These are phyloP conservation scores for Pyrus bretschneideri DNA, from an alignment of 306 rosid species.

Conservation along the genomic window DNA sequence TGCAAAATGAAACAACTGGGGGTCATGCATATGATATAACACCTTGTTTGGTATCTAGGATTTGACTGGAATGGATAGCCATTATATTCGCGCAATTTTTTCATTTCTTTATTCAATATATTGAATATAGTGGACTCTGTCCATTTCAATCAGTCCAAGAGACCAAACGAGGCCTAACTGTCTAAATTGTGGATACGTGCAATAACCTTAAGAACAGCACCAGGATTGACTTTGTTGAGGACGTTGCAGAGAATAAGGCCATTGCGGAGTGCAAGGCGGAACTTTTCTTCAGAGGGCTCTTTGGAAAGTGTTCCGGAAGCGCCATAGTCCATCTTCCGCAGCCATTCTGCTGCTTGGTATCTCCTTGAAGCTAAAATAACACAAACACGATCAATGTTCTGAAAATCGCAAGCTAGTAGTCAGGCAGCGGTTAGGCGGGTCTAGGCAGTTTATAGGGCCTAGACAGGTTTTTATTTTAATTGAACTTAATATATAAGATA, in stretches of 20 bases:
- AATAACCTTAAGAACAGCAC: slow-evolving; percentile 73
- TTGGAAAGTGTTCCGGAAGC: slow-evolving; percentile 56
- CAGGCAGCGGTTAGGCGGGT: no score
- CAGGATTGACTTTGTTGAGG: slow-evolving; percentile 91
- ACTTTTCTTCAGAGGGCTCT: slow-evolving; percentile 83
- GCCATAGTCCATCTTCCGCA: slow-evolving; percentile 76
- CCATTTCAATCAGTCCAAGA: no score
- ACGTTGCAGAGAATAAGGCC: slow-evolving; percentile 96
- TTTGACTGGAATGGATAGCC: no score
- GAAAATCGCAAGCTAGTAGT: neutral
- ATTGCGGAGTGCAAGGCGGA: slow-evolving; percentile 79
- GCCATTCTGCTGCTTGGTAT: slow-evolving; percentile 89
- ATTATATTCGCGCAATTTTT: no score
- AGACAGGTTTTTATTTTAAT: no score
- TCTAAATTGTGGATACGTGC: neutral
- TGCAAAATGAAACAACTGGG: neutral
- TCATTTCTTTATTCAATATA: no score
- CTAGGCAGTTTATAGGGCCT: no score
- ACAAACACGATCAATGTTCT: neutral
- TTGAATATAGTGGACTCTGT: no score
- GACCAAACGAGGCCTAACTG: neutral
- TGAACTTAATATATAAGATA: no score
- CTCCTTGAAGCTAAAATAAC: slow-evolving; percentile 57
- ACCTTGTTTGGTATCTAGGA: neutral
- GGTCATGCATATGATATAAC: neutral